phyloP scores from a whole-genome alignment of 768 basidiomycete species.

The Leucogyrophana mollusca region DNA sequence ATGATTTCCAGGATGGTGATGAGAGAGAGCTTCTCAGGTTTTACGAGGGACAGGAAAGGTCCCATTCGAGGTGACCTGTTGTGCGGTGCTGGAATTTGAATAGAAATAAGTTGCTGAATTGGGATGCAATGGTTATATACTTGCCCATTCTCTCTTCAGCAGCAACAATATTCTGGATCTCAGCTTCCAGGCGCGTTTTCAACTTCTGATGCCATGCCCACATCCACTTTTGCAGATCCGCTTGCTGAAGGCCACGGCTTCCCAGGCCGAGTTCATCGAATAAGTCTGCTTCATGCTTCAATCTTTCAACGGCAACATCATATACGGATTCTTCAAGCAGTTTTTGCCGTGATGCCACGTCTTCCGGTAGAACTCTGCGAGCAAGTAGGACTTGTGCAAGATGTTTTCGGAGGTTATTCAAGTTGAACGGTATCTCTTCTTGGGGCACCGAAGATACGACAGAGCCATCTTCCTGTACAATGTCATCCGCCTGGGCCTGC shows the following conservation, averaged over 20 bases:
- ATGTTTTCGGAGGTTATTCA: constrained; percentile 67
- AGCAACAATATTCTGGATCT: constrained; percentile 45
- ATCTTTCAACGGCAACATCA: constrained; percentile 73
- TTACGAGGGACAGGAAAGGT: constrained; percentile 76
- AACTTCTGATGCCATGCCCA: constrained; percentile 80
- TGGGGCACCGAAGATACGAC: constrained; percentile 16
- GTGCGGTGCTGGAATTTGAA: constrained; percentile 4
- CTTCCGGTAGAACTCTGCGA: constrained; percentile 61
- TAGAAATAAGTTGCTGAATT: no score
- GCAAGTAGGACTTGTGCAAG: constrained; percentile 63
- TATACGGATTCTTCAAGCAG: constrained; percentile 84
- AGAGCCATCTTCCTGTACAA: constrained; percentile 16
- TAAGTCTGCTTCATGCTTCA: constrained; percentile 59
- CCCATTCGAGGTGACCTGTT: constrained; percentile 36
- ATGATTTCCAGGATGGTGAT: constrained; percentile 90
- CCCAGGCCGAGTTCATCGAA: constrained; percentile 60
- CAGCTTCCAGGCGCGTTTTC: constrained; percentile 44
- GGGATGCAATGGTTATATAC: constrained; percentile 4
- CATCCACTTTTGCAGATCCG: constrained; percentile 74
- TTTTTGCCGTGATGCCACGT: constrained; percentile 73
- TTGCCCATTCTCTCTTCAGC: constrained; percentile 32
- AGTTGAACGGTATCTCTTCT: constrained; percentile 68
- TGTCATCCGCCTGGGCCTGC: constrained; percentile 18
- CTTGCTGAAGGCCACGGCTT: constrained; percentile 40
- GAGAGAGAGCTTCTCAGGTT: constrained; percentile 76